Conservation (phyloP, 306 rosid genomes). For the Lathyrus aphaca region DNA sequence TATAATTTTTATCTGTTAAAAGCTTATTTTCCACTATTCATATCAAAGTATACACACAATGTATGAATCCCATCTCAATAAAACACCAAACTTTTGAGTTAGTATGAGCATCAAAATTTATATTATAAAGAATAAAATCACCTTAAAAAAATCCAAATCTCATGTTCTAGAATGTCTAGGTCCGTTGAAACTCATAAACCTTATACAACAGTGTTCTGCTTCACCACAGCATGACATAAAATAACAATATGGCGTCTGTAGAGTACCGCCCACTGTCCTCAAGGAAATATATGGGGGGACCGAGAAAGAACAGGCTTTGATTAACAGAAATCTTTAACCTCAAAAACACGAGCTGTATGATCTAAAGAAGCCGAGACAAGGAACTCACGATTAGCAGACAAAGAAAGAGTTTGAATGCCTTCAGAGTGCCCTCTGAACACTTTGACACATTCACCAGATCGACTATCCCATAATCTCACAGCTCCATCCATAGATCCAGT, state of each 20-base stretch:
- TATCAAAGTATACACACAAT: not conserved
- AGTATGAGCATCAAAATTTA: slow-evolving; percentile 18
- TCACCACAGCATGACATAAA: not conserved
- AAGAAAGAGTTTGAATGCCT: slow-evolving; percentile 65
- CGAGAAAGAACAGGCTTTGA: slow-evolving; percentile 2
- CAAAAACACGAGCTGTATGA: slow-evolving; percentile 79
- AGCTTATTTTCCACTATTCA: not conserved
- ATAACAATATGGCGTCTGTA: not conserved
- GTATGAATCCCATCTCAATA: not conserved
- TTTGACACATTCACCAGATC: slow-evolving; percentile 74
- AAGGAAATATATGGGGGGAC: not conserved
- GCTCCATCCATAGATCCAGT: slow-evolving; percentile 81
- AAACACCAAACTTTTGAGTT: not conserved
- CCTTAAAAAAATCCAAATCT: not conserved
- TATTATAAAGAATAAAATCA: slow-evolving; percentile 12
- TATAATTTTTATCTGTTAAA: not conserved
- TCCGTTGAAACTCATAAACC: slow-evolving; percentile 28
- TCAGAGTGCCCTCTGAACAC: slow-evolving; percentile 69
- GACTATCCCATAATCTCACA: slow-evolving; percentile 81
- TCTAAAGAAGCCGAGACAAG: slow-evolving; percentile 78
- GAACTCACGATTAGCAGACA: slow-evolving; percentile 63
- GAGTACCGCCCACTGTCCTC: not conserved
- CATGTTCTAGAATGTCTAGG: not conserved
- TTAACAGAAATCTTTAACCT: slow-evolving; percentile 55
- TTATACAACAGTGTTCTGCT: not conserved